Evolutionary conservation across 768 basidiomycete species (phyloP), one percentile per base, ranked within the genome.

Genomic region (Artomyces pyxidatus): DNA sequence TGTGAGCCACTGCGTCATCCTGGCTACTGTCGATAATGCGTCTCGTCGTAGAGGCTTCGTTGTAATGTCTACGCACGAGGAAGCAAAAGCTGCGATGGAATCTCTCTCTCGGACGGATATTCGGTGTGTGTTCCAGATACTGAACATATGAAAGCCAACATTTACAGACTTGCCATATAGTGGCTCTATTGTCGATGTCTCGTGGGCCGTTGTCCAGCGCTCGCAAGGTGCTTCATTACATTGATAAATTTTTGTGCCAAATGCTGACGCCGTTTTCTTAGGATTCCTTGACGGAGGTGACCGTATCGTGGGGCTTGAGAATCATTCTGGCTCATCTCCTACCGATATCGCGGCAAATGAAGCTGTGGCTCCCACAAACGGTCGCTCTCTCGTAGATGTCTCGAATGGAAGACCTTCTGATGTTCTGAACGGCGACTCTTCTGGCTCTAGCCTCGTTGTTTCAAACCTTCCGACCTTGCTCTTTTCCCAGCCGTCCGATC

Each of bases 151-250:
- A n/a, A n/a, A n/a, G n/a, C n/a, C n/a, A n/a, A n/a, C n/a, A n/a
- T n/a, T 35, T 39, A 38, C 29, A 41, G 43, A 37, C 32, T 28
- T 11, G 16, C n/a, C n/a, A n/a, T 49, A 6, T 42, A 88, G 84
- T 59, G 85, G 86, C 6, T 82, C 88, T 58, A 71, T 74, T 17
- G 77, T 90, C 40, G 87, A 90, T 60, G 77, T 90, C 45, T 88
- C 87, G 6, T 90, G 87, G 87, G 88, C 87, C 16, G 87, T 90
- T 21, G 87, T 90, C 30, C 87, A 90, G 56, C 85, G 87, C 39
- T 90, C 87, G 53, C 81, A 84, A 73, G 87, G 86, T 85, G 23
- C 40, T 45, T 48, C 11, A 5, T 10, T 32, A 42, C 16, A 45
- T 25, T 45, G 29, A 29, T 9, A 30, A 42, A 48, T 30, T 16